phyloP scores from a whole-genome alignment of 2,329 filamentous ascomycete genomes.

The Sporothrix humicola region DNA sequence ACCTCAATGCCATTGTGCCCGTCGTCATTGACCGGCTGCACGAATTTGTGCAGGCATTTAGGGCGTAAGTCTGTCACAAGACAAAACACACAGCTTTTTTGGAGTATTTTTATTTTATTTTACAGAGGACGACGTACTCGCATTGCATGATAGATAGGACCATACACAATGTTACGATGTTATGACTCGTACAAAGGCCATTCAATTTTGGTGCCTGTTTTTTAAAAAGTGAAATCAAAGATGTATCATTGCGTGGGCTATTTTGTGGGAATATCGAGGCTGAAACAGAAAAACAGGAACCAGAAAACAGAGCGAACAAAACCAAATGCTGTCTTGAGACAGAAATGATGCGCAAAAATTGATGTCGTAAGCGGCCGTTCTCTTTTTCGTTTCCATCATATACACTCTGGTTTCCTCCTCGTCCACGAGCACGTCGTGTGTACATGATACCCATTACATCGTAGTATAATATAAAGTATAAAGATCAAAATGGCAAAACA shows the following conservation, averaged over 20 bases:
- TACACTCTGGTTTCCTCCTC: not conserved
- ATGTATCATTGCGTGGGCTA: not conserved
- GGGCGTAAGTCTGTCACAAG: slow-evolving; percentile 56
- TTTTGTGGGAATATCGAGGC: slow-evolving; percentile 8
- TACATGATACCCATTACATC: slow-evolving; percentile 30
- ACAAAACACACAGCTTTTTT: no score
- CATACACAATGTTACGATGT: not conserved
- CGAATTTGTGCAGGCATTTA: slow-evolving; percentile 89
- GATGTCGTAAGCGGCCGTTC: not conserved
- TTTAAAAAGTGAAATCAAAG: slow-evolving; percentile 1
- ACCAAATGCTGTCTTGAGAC: not conserved
- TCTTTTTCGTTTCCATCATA: not conserved
- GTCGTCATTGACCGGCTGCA: slow-evolving; percentile 95
- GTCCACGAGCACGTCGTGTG: not conserved
- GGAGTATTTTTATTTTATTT: no score
- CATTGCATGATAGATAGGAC: not conserved
- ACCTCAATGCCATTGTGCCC: slow-evolving; percentile 84
- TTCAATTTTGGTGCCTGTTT: not conserved
- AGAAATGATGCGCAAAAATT: not conserved
- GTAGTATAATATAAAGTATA: slow-evolving; percentile 22
- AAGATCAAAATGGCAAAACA: not conserved
- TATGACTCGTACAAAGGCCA: not conserved
- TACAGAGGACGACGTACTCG: not conserved
- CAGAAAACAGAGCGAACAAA: not conserved
- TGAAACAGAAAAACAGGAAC: not conserved